phyloP scores from a whole-genome alignment of 805 yeast genomes.

The Teunomyces pallodes region DNA sequence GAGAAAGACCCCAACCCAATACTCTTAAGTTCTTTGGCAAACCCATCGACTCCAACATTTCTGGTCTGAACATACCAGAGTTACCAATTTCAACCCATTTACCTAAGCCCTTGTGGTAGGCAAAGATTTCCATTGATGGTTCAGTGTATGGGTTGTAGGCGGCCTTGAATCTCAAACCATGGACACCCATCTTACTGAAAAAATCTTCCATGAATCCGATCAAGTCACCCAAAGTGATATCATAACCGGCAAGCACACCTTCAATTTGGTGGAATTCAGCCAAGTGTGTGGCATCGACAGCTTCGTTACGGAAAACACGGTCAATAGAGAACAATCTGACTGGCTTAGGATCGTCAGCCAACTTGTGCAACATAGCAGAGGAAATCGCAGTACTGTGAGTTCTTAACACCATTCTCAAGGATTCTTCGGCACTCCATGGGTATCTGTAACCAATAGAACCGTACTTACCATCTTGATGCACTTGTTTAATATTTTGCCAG shows the following conservation, averaged over 20 bases:
- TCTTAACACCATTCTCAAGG: conserved; percentile 87
- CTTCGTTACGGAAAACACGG: conserved; percentile 98
- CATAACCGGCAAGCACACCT: conserved; percentile 97
- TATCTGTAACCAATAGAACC: conserved; percentile 98
- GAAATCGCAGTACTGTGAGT: conserved; percentile 98
- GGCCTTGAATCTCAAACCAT: conserved; percentile 93
- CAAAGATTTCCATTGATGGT: conserved; percentile 96
- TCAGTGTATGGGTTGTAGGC: conserved; percentile 99
- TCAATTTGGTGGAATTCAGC: conserved; percentile 99
- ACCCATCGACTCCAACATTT: conserved; percentile 98
- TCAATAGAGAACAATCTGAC: conserved; percentile 92
- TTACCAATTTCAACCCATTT: conserved; percentile 99
- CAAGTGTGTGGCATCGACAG: conserved; percentile 98
- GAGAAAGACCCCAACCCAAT: conserved; percentile 93
- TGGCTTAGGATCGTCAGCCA: conserved; percentile 88
- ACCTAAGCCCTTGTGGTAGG: conserved; percentile 90
- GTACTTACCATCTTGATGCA: conserved; percentile 84
- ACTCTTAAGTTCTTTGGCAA: conserved; percentile 92
- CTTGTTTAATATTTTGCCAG: conserved; percentile 74
- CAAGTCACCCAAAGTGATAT: conserved; percentile 90
- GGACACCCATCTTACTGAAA: conserved; percentile 96
- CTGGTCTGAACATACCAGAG: conserved; percentile 99
- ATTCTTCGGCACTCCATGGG: conserved; percentile 92
- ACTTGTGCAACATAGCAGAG: conserved; percentile 77
- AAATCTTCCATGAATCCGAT: conserved; percentile 98